These are phyloP conservation scores for Castanea crenata DNA, from an alignment of 306 rosid species.

Conservation along the genomic window DNA sequence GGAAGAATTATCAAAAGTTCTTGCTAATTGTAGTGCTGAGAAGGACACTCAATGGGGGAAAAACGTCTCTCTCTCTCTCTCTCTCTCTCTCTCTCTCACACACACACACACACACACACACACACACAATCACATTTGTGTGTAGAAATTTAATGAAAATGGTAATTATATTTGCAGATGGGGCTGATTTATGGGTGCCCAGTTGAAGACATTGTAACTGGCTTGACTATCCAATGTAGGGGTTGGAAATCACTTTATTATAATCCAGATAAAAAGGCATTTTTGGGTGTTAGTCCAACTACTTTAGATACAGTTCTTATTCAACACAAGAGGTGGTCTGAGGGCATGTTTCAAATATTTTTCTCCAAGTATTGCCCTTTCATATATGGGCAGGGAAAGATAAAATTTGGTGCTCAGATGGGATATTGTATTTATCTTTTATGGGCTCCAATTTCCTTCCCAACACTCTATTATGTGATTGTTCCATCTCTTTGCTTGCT, in stretches of 20 bases:
- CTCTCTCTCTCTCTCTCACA: not conserved
- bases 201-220: slow-evolving; percentile 60
- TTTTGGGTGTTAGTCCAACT: slow-evolving; percentile 67
- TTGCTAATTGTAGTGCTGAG: slow-evolving; percentile 55
- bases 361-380: slow-evolving; percentile 75
- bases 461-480: slow-evolving; percentile 45
- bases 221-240: slow-evolving; percentile 53
- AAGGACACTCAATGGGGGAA: slow-evolving; percentile 68
- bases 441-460: slow-evolving; percentile 69
- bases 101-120: too few relatives aligned
- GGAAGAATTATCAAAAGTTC: slow-evolving; percentile 51
- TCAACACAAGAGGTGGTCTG: slow-evolving; percentile 64
- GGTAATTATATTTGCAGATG: slow-evolving; percentile 38
- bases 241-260: slow-evolving; percentile 78
- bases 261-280: slow-evolving; percentile 56
- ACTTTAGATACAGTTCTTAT: slow-evolving; percentile 42
- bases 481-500: slow-evolving; percentile 60
- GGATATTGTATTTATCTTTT: slow-evolving; percentile 54
- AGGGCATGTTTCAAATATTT: slow-evolving; percentile 59
- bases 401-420: slow-evolving; percentile 47
- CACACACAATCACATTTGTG: not conserved
- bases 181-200: slow-evolving; percentile 72
- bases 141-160: not conserved
- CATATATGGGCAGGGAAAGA: slow-evolving; percentile 61
- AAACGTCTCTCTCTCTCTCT: slow-evolving; percentile 39